phyloP scores from a whole-genome alignment of 805 yeast genomes.

The Metschnikowia cerradonensis region DNA sequence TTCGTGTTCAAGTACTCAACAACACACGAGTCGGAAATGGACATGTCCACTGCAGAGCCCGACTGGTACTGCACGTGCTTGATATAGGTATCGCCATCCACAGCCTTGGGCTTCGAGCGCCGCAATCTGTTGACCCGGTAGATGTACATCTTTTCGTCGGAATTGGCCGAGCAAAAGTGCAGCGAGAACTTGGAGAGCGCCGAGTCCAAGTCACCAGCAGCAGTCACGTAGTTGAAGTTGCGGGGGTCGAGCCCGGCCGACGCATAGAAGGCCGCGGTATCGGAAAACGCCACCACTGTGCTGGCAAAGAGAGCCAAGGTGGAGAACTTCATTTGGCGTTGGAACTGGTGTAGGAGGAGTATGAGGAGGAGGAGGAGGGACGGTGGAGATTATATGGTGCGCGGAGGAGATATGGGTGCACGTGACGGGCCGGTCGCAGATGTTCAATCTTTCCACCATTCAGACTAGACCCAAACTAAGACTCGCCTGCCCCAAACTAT shows the following conservation, averaged over 20 bases:
- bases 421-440: slow-evolving; percentile 9
- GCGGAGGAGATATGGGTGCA: slow-evolving; percentile 6
- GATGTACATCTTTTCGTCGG: slow-evolving; percentile 19
- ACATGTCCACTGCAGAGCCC: slow-evolving; percentile 14
- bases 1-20: slow-evolving; percentile 10
- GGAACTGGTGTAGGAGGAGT: not conserved
- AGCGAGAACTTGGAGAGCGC: slow-evolving; percentile 18
- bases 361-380: not conserved
- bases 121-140: slow-evolving; percentile 25
- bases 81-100: slow-evolving; percentile 7
- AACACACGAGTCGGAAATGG: slow-evolving; percentile 11
- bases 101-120: slow-evolving; percentile 1
- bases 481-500: not conserved
- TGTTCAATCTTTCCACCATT: not conserved
- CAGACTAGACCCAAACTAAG: not conserved
- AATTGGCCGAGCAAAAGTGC: slow-evolving; percentile 16
- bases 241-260: slow-evolving; percentile 5
- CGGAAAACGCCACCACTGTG: slow-evolving; percentile 16
- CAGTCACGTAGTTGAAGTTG: slow-evolving; percentile 21
- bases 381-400: not conserved
- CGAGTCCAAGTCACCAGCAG: slow-evolving; percentile 17
- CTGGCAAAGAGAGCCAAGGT: slow-evolving; percentile 15
- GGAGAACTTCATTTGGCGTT: slow-evolving; percentile 11
- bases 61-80: slow-evolving; percentile 16
- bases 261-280: slow-evolving; percentile 18